Evolutionary conservation across 805 yeast genomes (phyloP).

Genomic region (Yarrowia osloensis): DNA sequence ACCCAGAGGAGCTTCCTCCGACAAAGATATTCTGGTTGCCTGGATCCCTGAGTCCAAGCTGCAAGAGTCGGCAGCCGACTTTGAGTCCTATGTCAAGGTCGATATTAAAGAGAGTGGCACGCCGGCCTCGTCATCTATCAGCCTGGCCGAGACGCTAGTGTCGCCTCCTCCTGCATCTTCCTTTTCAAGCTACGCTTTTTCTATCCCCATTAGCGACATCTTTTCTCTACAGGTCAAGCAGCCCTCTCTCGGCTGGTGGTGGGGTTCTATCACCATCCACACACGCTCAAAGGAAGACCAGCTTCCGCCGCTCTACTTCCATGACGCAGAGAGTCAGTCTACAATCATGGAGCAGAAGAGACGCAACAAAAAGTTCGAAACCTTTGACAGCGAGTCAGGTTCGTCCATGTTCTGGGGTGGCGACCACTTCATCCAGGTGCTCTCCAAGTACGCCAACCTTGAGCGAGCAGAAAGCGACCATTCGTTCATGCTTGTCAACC

Average conservation of each 20-base stretch:
- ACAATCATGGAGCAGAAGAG: slow-evolving; percentile 62
- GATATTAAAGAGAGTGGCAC: slow-evolving; percentile 48
- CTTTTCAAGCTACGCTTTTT: slow-evolving; percentile 66
- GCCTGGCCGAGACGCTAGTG: slow-evolving; percentile 44
- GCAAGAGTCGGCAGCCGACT: slow-evolving; percentile 49
- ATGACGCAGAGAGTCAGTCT: slow-evolving; percentile 82
- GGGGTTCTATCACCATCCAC: slow-evolving; percentile 79
- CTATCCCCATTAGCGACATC: slow-evolving; percentile 57
- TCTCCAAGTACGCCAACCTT: slow-evolving; percentile 58
- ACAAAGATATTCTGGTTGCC: slow-evolving; percentile 61
- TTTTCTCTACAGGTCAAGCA: slow-evolving; percentile 82
- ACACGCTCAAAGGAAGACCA: slow-evolving; percentile 56
- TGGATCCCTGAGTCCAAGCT: slow-evolving; percentile 60
- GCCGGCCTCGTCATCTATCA: slow-evolving; percentile 33
- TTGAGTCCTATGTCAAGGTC: slow-evolving; percentile 50
- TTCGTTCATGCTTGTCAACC: slow-evolving; percentile 74
- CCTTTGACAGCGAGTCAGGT: slow-evolving; percentile 54
- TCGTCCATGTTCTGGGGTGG: slow-evolving; percentile 89
- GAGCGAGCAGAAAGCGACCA: slow-evolving; percentile 73
- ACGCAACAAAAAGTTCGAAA: slow-evolving; percentile 67
- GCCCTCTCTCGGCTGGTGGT: slow-evolving; percentile 89
- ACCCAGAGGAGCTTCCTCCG: slow-evolving; percentile 48
- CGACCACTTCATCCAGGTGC: slow-evolving; percentile 61
- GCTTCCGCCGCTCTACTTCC: slow-evolving; percentile 86
- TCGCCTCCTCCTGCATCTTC: slow-evolving; percentile 56